A percentile compares a stretch with the other conserved stretches of the same genome.
Evolutionary conservation across 371 early-diverging fungal genomes (phyloP).

Genomic region (Rhizomucor pusillus): DNA sequence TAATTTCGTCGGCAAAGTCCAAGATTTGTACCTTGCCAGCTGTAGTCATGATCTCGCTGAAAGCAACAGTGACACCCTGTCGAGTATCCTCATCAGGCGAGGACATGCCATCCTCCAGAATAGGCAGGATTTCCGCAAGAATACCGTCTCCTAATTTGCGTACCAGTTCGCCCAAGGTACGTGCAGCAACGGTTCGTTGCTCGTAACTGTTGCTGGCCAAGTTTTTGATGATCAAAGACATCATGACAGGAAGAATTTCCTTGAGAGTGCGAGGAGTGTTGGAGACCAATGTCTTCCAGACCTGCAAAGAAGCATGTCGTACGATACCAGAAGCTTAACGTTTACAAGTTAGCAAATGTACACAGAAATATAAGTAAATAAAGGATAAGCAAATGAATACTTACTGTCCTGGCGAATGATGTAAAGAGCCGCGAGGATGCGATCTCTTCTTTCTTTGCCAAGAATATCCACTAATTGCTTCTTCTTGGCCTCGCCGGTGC

Average conservation of each 20-base stretch:
- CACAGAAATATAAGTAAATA: no score
- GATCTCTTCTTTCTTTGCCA: constrained; percentile 84
- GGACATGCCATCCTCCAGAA: constrained; percentile 78
- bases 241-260: constrained; percentile 87
- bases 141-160: constrained; percentile 92
- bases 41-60: constrained; percentile 87
- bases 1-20: constrained; percentile 82
- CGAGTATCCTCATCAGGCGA: constrained; percentile 66
- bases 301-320: constrained; percentile 83
- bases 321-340: constrained; percentile 68
- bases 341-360: not conserved
- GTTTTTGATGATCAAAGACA: constrained; percentile 81
- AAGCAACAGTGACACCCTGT: constrained; percentile 91
- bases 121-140: constrained; percentile 83
- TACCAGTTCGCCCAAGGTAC: constrained; percentile 93
- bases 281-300: constrained; percentile 94
- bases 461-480: constrained; percentile 79
- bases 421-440: constrained; percentile 90
- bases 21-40: constrained; percentile 79
- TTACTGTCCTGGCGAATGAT: constrained; percentile 82
- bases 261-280: constrained; percentile 97
- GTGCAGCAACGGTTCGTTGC: constrained; percentile 79
- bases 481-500: constrained; percentile 56
- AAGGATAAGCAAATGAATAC: constrained; percentile 1
- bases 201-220: constrained; percentile 76